These are phyloP conservation scores for Huntiella savannae DNA, from an alignment of 2,329 filamentous ascomycete species.

Conservation along the genomic window DNA sequence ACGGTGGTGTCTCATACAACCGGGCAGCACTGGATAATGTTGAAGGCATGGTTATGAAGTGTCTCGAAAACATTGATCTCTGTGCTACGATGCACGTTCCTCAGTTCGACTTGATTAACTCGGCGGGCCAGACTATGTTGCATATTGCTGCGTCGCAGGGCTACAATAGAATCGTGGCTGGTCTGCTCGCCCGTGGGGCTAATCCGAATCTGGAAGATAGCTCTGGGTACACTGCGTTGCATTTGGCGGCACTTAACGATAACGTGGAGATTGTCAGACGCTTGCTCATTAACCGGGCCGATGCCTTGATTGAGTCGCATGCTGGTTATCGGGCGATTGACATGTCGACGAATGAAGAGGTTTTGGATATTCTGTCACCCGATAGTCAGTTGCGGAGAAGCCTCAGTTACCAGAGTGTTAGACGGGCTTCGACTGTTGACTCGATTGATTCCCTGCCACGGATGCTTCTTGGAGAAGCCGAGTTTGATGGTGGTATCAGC, in stretches of 20 bases:
- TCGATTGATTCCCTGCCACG: conserved; percentile 8
- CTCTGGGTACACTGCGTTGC: conserved; percentile 64
- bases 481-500: conserved; percentile 1
- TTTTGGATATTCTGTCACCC: conserved; percentile 8
- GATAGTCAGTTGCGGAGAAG: conserved; percentile 11
- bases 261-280: conserved; percentile 58
- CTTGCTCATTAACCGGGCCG: conserved; percentile 53
- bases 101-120: conserved; percentile 42
- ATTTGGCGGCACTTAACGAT: conserved; percentile 60
- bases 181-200: conserved; percentile 58
- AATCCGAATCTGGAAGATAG: conserved; percentile 57
- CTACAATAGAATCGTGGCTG: conserved; percentile 56
- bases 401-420: conserved; percentile 7
- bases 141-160: conserved; percentile 62
- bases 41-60: conserved; percentile 50
- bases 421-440: conserved; percentile 3
- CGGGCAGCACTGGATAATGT: conserved; percentile 29
- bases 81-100: conserved; percentile 52
- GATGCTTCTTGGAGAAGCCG: conserved; percentile 1
- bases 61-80: conserved; percentile 61
- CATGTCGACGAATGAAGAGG: conserved; percentile 1
- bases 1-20: conserved; percentile 24
- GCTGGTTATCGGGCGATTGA: conserved; percentile 8
- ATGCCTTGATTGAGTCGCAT: conserved; percentile 38
- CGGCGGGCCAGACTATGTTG: conserved; percentile 62